Conservation (phyloP, 768 basidiomycete species). For the Leccinum sublutescens region DNA sequence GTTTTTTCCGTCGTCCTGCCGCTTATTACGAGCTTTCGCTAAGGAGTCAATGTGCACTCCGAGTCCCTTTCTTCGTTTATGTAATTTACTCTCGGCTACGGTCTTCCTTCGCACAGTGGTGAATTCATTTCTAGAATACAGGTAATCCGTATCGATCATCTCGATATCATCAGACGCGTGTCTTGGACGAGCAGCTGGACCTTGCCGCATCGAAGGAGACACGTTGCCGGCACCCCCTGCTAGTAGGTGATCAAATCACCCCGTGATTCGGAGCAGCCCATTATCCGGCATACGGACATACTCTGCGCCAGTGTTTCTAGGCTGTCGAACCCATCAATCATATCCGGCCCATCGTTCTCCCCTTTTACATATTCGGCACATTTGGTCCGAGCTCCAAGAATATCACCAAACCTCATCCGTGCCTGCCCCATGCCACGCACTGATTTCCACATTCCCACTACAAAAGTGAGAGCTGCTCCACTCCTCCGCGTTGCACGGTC, state of each 20-base stretch:
- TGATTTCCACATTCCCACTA: not conserved
- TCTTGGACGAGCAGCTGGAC: not conserved
- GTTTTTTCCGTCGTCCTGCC: conserved; percentile 1
- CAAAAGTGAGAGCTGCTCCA: not conserved
- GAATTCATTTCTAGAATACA: conserved; percentile 7
- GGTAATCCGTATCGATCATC: conserved; percentile 15
- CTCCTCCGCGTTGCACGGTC: not conserved
- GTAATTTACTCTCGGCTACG: conserved; percentile 12
- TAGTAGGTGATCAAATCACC: conserved; percentile 3
- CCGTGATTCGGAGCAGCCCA: not conserved
- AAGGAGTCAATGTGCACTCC: not conserved
- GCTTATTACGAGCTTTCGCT: conserved; percentile 8
- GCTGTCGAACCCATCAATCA: not conserved
- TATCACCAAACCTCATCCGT: conserved; percentile 1
- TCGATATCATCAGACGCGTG: conserved; percentile 4
- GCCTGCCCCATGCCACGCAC: conserved; percentile 13
- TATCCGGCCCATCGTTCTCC: conserved; percentile 3
- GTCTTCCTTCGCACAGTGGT: not conserved
- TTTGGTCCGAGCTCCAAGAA: not conserved
- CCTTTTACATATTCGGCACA: not conserved
- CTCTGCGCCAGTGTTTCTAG: not conserved
- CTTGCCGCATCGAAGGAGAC: not conserved
- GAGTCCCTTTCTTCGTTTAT: not conserved
- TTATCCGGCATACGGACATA: not conserved
- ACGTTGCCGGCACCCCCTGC: conserved; percentile 5